Base-by-base conservation (phyloP, 495 filamentous ascomycete species). In the Aeminium ludgeri region DNA sequence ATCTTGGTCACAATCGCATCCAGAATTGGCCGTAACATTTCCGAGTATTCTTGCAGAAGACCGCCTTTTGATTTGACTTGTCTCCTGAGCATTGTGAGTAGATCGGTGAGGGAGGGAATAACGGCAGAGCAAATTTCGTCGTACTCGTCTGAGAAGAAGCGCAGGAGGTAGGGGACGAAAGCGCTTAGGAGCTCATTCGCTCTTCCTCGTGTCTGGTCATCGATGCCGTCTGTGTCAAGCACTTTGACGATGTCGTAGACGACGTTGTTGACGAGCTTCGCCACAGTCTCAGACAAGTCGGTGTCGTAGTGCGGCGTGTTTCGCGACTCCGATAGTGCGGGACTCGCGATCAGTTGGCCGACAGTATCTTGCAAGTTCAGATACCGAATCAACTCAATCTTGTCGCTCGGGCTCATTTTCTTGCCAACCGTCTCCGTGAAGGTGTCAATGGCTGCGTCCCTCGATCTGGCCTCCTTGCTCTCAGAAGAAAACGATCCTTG, bases 101-200 rank as follows among this genome's bases (percentile, higher is more conserved):
- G 69, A 48, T 99, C 89, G 28, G 79, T 87, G 30, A 94, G 73
- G 32, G 81, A 85, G 12, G 85, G 77, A 46, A 96, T 91, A 40
- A 95, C 82, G 6, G 82, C 87, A 30, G 86, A 87, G 60, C 87
- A 95, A 44, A 96, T 76, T 56, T 99, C 89, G 59, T 99, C 89
- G 52, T 84, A 99, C 60, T 99, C 86, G 55, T 99, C 91, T 17
- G 83, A 82, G 57, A 99, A 91, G 64, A 92, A 92, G 28, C 86
- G 80, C 20, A 99, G 63, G 15, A 96, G 68, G 38, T 82, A 73
- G 1, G 86, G 84, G 34, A 91, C 60, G 57, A 99, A 94, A 33
- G 68, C 68, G 52, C 80, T 78, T 20, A 95, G 60, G 32, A 87
- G 68, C 50, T 76, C 73, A 25, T 81, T 80, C 36, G 86, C 84